Conservation (phyloP, 257 asterid genomes). For the Petunia axillaris region DNA sequence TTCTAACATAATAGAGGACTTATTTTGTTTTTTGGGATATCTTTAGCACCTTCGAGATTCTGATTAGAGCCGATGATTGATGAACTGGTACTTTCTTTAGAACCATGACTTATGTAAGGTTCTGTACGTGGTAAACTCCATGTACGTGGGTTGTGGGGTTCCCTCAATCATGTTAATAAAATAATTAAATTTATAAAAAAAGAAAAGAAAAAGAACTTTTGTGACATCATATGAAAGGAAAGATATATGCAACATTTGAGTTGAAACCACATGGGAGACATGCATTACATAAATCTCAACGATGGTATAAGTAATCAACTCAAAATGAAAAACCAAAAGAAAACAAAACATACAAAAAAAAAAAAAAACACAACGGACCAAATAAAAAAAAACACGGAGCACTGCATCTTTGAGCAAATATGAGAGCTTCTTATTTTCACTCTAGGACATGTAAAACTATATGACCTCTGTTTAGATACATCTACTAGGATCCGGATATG, state of each 20-base stretch:
- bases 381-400: neutral
- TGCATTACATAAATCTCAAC: neutral
- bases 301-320: neutral
- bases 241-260: neutral
- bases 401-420: neutral
- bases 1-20: no score
- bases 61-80: no score
- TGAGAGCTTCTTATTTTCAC: neutral
- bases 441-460: conserved; percentile 1
- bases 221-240: conserved; percentile 9
- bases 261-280: neutral
- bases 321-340: neutral
- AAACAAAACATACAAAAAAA: neutral
- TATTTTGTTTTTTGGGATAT: no score
- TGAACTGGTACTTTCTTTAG: no score
- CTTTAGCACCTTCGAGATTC: no score
- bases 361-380: neutral
- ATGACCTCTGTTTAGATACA: neutral
- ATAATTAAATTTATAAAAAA: no score
- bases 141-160: no score
- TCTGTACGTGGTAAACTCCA: no score
- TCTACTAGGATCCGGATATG: neutral
- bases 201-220: no score
- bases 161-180: no score
- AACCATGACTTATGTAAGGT: no score